These are phyloP conservation scores for Penicillium expansum DNA, from an alignment of 2,329 filamentous ascomycete genomes.

Conservation along the genomic window DNA sequence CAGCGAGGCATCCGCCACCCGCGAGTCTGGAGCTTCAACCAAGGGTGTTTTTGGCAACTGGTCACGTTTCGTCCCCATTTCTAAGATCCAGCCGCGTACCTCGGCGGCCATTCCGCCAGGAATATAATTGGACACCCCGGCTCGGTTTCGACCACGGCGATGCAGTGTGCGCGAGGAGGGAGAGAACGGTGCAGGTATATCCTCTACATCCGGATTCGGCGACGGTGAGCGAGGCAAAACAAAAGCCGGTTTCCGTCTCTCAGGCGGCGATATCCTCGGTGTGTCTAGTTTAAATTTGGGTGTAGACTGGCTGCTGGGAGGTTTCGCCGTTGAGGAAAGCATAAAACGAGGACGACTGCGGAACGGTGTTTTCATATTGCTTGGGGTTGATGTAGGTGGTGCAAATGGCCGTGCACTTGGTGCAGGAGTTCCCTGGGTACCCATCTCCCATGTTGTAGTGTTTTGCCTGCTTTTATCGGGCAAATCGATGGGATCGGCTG, in stretches of 20 bases:
- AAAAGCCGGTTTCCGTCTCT: slow-evolving; percentile 36
- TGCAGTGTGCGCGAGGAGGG: slow-evolving; percentile 33
- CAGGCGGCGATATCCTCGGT: slow-evolving; percentile 14
- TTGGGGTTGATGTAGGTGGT: slow-evolving; percentile 14
- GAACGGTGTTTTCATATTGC: slow-evolving; percentile 22
- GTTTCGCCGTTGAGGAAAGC: slow-evolving; percentile 24
- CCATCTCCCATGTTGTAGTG: not conserved
- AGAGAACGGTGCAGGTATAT: slow-evolving; percentile 36
- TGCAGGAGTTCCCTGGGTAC: slow-evolving; percentile 11
- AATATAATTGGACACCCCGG: slow-evolving; percentile 27
- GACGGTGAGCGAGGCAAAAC: slow-evolving; percentile 40
- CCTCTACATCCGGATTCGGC: slow-evolving; percentile 22
- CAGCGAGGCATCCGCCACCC: not conserved
- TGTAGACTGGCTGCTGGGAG: slow-evolving; percentile 18
- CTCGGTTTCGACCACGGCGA: slow-evolving; percentile 30
- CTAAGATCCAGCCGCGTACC: slow-evolving; percentile 43
- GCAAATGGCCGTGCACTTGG: slow-evolving; percentile 4
- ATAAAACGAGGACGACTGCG: slow-evolving; percentile 31
- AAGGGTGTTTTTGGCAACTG: slow-evolving; percentile 1
- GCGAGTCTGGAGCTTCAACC: not conserved
- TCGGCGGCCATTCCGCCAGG: slow-evolving; percentile 42
- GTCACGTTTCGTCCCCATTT: slow-evolving; percentile 35
- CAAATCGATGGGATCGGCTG: not conserved
- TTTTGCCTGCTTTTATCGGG: slow-evolving; percentile 12
- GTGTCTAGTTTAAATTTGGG: slow-evolving; percentile 15